Evolutionary conservation across 1,284 basidiomycete genomes (phyloP).

Genomic region (Erythrobasidium hasegawianum): DNA sequence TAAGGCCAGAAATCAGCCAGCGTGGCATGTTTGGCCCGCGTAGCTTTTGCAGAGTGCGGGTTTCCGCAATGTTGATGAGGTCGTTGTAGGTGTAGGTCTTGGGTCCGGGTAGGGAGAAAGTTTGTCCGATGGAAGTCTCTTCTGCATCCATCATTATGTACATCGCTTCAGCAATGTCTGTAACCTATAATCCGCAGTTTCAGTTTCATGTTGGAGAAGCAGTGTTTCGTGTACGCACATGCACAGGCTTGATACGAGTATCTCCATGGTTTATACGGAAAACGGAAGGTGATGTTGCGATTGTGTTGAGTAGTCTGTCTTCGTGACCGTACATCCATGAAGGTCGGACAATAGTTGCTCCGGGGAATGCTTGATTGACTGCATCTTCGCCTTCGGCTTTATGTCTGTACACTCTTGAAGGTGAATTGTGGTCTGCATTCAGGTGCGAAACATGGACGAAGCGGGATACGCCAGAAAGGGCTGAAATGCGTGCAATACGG

Average conservation of each 20-base stretch:
- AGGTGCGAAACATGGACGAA: slow-evolving; percentile 94
- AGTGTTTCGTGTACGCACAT: slow-evolving; percentile 59
- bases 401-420: slow-evolving; percentile 78
- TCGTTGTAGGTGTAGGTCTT: slow-evolving; percentile 80
- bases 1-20: slow-evolving; percentile 62
- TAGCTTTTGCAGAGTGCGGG: slow-evolving; percentile 70
- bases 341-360: slow-evolving; percentile 86
- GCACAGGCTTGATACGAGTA: slow-evolving; percentile 83
- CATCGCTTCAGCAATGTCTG: slow-evolving; percentile 91
- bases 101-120: slow-evolving; percentile 82
- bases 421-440: slow-evolving; percentile 75
- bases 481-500: slow-evolving; percentile 71
- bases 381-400: slow-evolving; percentile 88
- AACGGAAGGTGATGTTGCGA: slow-evolving; percentile 88
- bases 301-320: slow-evolving; percentile 89
- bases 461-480: slow-evolving; percentile 71
- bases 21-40: slow-evolving; percentile 73
- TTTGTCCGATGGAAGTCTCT: slow-evolving; percentile 60
- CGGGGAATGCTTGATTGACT: slow-evolving; percentile 78
- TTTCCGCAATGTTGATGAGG: slow-evolving; percentile 73
- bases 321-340: slow-evolving; percentile 85
- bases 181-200: slow-evolving; percentile 56
- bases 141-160: slow-evolving; percentile 67
- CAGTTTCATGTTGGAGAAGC: no score
- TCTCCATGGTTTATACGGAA: slow-evolving; percentile 87